These are phyloP conservation scores for Verticillium nonalfalfae DNA, from an alignment of 2,329 filamentous ascomycete species.

Conservation along the genomic window DNA sequence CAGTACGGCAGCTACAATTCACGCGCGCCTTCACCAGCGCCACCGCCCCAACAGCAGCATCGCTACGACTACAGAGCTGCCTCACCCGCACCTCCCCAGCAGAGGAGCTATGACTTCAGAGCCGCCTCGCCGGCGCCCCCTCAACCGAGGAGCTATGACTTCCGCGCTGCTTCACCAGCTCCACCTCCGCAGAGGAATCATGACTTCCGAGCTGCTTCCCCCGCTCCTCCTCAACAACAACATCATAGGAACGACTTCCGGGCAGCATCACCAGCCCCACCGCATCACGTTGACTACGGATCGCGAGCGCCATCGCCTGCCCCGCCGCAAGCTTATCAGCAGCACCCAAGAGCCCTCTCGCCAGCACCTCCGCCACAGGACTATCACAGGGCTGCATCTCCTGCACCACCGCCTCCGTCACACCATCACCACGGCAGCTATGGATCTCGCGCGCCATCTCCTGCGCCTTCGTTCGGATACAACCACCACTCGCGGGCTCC, in stretches of 20 bases:
- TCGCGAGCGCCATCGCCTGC: conserved; percentile 31
- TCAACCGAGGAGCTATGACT: conserved; percentile 18
- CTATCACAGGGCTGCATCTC: conserved; percentile 12
- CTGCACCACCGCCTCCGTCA: conserved; percentile 19
- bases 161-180: conserved; percentile 27
- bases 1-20: background rate
- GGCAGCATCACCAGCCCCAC: conserved; percentile 19
- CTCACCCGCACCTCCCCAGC: conserved; percentile 29
- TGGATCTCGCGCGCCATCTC: conserved; percentile 29
- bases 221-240: conserved; percentile 19
- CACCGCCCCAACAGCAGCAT: conserved; percentile 11
- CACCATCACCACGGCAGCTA: conserved; percentile 24
- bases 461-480: conserved; percentile 26
- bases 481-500: conserved; percentile 12
- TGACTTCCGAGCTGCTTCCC: conserved; percentile 22
- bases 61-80: conserved; percentile 16
- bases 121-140: conserved; percentile 15
- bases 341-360: conserved; percentile 21
- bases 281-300: conserved; percentile 12
- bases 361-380: conserved; percentile 20
- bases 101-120: conserved; percentile 4
- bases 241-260: conserved; percentile 8
- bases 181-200: conserved; percentile 12
- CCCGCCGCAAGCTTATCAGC: conserved; percentile 15
- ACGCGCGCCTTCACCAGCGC: conserved; percentile 20